phyloP scores from a whole-genome alignment of 2,329 filamentous ascomycete genomes.

The Mollisia scopiformis region DNA sequence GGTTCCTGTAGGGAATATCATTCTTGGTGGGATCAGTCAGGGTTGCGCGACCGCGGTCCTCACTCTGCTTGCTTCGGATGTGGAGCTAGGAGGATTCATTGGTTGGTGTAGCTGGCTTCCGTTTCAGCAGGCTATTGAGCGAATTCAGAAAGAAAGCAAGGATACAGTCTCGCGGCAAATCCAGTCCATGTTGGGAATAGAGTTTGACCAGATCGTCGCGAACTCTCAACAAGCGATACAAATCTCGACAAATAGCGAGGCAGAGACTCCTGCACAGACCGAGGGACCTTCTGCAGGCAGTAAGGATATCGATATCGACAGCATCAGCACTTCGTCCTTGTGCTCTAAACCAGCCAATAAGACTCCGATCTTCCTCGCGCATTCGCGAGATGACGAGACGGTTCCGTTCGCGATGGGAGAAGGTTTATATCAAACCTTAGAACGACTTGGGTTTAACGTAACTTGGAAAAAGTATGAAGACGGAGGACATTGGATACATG shows the following conservation, averaged over 20 bases:
- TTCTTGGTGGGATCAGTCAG: slow-evolving; percentile 51
- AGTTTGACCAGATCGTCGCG: too few species aligned
- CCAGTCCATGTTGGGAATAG: slow-evolving; percentile 2
- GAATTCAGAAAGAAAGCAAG: not conserved
- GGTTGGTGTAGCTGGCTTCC: slow-evolving; percentile 41
- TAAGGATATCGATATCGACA: not conserved
- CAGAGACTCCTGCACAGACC: not conserved
- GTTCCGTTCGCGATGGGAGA: slow-evolving; percentile 43
- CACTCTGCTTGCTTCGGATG: slow-evolving; percentile 38
- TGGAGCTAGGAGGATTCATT: slow-evolving; percentile 39
- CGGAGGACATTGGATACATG: slow-evolving; percentile 49
- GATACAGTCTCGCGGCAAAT: not conserved
- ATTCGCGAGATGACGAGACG: slow-evolving; percentile 47
- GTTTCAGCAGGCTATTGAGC: slow-evolving; percentile 31
- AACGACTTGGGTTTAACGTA: slow-evolving; percentile 42
- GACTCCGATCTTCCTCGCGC: slow-evolving; percentile 47
- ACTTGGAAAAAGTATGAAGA: slow-evolving; percentile 44
- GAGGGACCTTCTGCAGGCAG: too few species aligned
- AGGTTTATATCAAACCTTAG: slow-evolving; percentile 39
- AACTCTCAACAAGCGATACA: too few species aligned
- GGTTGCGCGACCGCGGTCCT: slow-evolving; percentile 46
- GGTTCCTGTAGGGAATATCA: slow-evolving; percentile 42
- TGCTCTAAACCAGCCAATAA: slow-evolving; percentile 6
- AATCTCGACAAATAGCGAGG: not conserved
- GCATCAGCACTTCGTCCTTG: slow-evolving; percentile 2